Evolutionary conservation across 257 asterid genomes (phyloP).

Genomic region (Coffea eugenioides): DNA sequence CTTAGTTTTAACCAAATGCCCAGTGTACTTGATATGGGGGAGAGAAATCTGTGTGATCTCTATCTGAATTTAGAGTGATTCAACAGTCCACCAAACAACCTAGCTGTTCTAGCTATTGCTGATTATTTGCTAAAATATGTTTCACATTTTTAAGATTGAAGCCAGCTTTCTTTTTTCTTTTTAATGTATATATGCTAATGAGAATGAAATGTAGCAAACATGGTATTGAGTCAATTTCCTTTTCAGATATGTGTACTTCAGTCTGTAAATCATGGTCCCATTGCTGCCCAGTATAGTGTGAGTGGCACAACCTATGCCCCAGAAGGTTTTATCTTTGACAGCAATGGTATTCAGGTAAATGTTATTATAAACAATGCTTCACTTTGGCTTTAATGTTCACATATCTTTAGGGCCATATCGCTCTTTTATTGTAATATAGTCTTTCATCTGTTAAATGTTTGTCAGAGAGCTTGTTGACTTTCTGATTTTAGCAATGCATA

Average conservation of each 20-base stretch:
- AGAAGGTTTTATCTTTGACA: conserved; percentile 79
- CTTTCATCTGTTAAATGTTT: neutral
- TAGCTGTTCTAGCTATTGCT: neutral
- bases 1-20: neutral
- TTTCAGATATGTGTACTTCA: conserved; percentile 85
- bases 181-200: neutral
- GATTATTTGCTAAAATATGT: neutral
- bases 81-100: neutral
- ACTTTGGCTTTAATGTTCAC: neutral
- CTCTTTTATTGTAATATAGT: neutral
- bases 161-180: neutral
- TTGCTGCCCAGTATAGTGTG: conserved; percentile 65
- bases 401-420: neutral
- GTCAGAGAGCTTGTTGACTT: neutral
- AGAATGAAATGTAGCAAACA: neutral
- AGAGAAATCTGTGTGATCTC: neutral
- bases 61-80: neutral
- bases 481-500: neutral
- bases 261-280: conserved; percentile 61
- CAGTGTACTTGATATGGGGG: neutral
- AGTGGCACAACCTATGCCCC: conserved; percentile 98
- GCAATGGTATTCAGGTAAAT: conserved; percentile 61
- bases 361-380: conserved; percentile 11
- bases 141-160: neutral
- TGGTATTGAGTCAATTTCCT: conserved; percentile 3